Evolutionary conservation across 164 flowering plant species (phyloP), one percentile per base, ranked within the genome.

Genomic region (Chimonanthus salicifolius): DNA sequence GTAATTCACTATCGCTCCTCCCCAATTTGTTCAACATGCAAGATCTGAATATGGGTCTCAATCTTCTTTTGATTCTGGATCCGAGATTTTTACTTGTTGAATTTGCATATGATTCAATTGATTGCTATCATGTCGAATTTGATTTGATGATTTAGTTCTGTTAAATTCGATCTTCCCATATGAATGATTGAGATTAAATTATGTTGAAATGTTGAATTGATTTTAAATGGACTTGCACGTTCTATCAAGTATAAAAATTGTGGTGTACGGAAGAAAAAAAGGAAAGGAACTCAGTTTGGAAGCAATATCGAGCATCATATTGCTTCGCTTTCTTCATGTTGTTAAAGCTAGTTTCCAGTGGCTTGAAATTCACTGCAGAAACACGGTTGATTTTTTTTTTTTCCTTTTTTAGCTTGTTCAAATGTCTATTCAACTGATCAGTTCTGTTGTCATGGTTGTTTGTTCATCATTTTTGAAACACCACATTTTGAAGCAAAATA

Each of bases 1-100:
- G 98, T 92, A 77, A 7, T 45, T 33, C 33, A 33, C 1, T 33
- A 33, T 33, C 33, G 33, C 33, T 54, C 60, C 16, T 54, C 60
- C 5, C 15, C 5, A 33, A 9, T 54, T 33, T 33, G 33, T 33
- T 33, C 33, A 33, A 0, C 33, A 33, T 0, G 1, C 33, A 33
- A 33, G 33, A 33, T 54, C 60, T 18, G 47, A 13, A 2, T 46
- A 33, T 33, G 33, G 33, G 33, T 33, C 33, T 33, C 33, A 33
- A 43, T 15, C 58, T 47, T 44, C 43, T 44, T 3, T 51, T 58
- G 68, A 7, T 33, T 71, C 60, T 3, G 47, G 72, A 58, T 74
- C 64, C 16, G 64, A 18, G 9, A 44, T 45, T 58, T n/a, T 54
- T 13, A 10, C 16, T 54, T 13, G 15, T 33, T 33, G 33, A 33